phyloP scores from a whole-genome alignment of 805 yeast species.

The Ogataea thermomethanolica region DNA sequence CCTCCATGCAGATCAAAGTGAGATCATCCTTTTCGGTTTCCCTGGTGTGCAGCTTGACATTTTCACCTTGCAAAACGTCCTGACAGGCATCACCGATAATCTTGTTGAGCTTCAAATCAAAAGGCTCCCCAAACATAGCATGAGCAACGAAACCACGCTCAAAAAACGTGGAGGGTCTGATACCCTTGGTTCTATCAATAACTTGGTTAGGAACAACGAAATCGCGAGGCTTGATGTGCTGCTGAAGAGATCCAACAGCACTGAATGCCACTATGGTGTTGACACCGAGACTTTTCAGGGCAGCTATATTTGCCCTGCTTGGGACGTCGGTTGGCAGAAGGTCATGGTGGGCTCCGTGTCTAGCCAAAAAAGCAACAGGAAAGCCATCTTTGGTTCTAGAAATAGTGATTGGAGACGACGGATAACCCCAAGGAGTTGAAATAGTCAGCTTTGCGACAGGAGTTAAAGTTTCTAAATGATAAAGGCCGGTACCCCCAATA shows the following conservation, averaged over 20 bases:
- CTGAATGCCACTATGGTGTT: conserved; percentile 86
- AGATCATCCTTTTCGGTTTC: conserved; percentile 63
- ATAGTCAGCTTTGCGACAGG: conserved; percentile 83
- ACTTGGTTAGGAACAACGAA: conserved; percentile 96
- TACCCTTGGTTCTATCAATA: conserved; percentile 95
- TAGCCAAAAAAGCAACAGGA: conserved; percentile 88
- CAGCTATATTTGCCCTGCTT: conserved; percentile 90
- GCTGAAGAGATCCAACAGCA: conserved; percentile 94
- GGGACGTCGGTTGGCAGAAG: conserved; percentile 91
- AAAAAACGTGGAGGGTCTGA: conserved; percentile 84
- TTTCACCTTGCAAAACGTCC: conserved; percentile 54
- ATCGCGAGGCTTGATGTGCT: conserved; percentile 88
- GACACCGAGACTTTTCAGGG: conserved; percentile 83
- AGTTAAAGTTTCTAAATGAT: conserved; percentile 73
- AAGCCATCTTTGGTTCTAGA: conserved; percentile 74
- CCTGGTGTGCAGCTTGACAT: conserved; percentile 63
- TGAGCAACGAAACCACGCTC: conserved; percentile 95
- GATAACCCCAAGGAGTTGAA: conserved; percentile 96
- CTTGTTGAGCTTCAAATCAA: conserved; percentile 68
- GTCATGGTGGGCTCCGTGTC: conserved; percentile 92
- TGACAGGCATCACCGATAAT: conserved; percentile 55
- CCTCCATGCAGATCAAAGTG: conserved; percentile 95
- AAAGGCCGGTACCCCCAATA: conserved; percentile 98
- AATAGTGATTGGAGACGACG: conserved; percentile 90
- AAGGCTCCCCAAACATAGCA: conserved; percentile 96